These are phyloP conservation scores for Rhizophora mangle DNA, from an alignment of 345 rosid genomes.

Conservation along the genomic window DNA sequence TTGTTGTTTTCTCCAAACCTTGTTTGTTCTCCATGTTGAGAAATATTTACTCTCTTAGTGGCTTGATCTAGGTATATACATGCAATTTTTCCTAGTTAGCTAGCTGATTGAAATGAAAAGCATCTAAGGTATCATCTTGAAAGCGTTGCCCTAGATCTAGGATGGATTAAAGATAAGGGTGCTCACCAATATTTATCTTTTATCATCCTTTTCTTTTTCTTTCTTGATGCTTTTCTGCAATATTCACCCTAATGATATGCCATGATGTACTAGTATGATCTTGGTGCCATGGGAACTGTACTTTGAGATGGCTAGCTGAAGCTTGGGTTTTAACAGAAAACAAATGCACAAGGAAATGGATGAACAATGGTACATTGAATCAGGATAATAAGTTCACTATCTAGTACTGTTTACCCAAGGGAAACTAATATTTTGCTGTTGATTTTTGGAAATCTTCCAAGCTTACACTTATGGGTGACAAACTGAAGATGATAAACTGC, in stretches of 20 bases:
- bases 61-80: not conserved
- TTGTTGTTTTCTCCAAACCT: slow-evolving; percentile 9
- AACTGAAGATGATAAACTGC: not conserved
- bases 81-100: not conserved
- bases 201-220: too few relatives aligned
- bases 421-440: too few relatives aligned
- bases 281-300: not conserved
- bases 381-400: too few relatives aligned
- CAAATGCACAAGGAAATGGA: not conserved
- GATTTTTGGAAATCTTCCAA: not conserved
- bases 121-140: not conserved
- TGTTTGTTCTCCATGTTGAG: not conserved
- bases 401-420: too few relatives aligned
- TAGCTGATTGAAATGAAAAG: slow-evolving; percentile 1
- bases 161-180: not conserved
- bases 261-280: too few relatives aligned
- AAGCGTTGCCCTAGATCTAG: not conserved
- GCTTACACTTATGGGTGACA: not conserved
- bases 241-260: too few relatives aligned
- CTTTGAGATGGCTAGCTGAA: not conserved
- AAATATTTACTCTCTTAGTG: not conserved
- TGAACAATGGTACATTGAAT: too few relatives aligned
- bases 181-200: too few relatives aligned
- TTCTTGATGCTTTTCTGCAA: too few relatives aligned
- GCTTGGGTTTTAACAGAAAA: not conserved